Percentiles rank a stretch among this genome's conserved stretches.
These are phyloP conservation scores for Plenodomus biglobosus DNA, from an alignment of 2,329 filamentous ascomycete species.

Conservation along the genomic window DNA sequence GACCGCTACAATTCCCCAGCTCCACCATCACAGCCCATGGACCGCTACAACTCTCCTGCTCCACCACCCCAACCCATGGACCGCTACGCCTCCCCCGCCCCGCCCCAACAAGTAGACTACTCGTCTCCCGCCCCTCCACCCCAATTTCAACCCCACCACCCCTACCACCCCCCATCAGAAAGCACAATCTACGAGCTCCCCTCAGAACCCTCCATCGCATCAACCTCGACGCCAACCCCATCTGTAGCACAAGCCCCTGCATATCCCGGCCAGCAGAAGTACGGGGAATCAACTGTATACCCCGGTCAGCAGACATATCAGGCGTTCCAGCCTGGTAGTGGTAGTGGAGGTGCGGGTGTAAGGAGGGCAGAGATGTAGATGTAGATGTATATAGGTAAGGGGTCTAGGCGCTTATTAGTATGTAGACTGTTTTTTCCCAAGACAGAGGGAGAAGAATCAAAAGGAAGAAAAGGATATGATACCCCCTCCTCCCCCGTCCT, in stretches of 20 bases:
- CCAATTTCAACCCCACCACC: background rate
- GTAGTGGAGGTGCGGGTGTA: too few relatives aligned
- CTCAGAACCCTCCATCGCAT: background rate
- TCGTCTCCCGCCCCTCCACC: background rate
- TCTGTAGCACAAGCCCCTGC: background rate
- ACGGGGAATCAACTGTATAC: background rate
- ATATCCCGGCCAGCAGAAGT: background rate
- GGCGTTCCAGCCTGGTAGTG: background rate
- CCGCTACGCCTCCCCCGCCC: background rate
- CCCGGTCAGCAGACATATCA: background rate
- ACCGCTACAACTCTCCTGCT: background rate
- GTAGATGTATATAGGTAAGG: too few relatives aligned
- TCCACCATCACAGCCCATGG: background rate
- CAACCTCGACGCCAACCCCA: background rate
- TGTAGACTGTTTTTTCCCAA: too few relatives aligned
- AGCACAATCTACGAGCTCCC: background rate
- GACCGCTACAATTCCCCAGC: background rate
- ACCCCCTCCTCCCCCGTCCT: too few relatives aligned
- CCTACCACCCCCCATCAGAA: background rate
- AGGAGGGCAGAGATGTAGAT: background rate
- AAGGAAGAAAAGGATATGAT: too few relatives aligned
- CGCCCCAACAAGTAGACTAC: background rate
- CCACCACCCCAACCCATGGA: background rate
- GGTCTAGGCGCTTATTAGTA: too few relatives aligned
- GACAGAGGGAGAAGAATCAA: too few relatives aligned